A percentile compares a stretch with the other conserved stretches of the same genome.
Conservation (phyloP, 306 rosid species). For the Erythrophleum fordii region DNA sequence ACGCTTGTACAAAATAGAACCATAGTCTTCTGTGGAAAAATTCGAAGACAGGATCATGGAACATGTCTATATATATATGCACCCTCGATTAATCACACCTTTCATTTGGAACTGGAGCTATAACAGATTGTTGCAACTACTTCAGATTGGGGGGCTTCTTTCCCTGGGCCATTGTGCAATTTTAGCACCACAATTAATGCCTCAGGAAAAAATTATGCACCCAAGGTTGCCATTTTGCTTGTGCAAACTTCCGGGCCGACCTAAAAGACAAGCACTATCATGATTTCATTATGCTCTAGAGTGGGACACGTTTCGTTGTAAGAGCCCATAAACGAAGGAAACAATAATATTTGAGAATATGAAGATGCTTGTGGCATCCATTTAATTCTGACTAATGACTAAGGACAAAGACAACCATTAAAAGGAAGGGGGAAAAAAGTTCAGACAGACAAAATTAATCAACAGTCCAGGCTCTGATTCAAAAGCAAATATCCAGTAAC, state of each 20-base stretch:
- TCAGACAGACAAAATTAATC: constrained; percentile 55
- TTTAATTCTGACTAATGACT: constrained; percentile 31
- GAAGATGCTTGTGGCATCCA: constrained; percentile 35
- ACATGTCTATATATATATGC: neutral
- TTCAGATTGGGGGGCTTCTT: neutral
- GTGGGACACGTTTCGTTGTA: constrained; percentile 42
- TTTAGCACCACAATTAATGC: neutral
- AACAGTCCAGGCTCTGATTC: constrained; percentile 51
- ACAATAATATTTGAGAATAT: constrained; percentile 43
- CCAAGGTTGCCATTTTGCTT: neutral
- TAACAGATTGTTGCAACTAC: neutral
- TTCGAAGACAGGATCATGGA: neutral
- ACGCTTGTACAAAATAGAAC: neutral
- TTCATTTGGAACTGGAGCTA: neutral
- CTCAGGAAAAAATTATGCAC: neutral
- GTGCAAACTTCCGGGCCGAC: neutral
- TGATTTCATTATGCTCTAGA: constrained; percentile 33
- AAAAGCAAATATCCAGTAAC: constrained; percentile 54
- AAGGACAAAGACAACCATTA: constrained; percentile 12
- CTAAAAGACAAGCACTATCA: constrained; percentile 1
- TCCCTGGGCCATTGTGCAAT: neutral
- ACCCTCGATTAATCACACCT: neutral
- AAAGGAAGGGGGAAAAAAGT: constrained; percentile 9
- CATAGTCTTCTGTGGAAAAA: neutral
- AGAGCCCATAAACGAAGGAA: constrained; percentile 36